A percentile compares a stretch with the other conserved stretches of the same genome.
phyloP scores from a whole-genome alignment of 352 stramenopile species.

The Phytophthora crassamura region DNA sequence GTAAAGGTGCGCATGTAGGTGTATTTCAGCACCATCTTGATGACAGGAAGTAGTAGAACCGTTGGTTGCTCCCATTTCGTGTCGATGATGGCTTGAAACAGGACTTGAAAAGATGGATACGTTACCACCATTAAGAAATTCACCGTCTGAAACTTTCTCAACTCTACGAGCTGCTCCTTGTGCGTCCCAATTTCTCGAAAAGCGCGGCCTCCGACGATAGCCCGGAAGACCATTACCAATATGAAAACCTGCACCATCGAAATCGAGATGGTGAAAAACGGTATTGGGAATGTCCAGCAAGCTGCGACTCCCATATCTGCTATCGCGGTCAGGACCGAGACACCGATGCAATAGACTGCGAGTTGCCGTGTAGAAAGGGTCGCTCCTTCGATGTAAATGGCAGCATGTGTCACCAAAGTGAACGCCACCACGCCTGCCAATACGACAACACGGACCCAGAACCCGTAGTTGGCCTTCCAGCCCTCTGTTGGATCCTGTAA shows the following conservation, averaged over 20 bases:
- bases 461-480: conserved; percentile 1
- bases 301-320: background rate
- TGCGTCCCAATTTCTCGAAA: background rate
- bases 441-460: conserved; percentile 3
- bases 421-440: background rate
- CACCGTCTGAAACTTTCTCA: background rate
- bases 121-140: background rate
- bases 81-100: background rate
- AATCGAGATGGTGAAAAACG: background rate
- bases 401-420: background rate
- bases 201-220: background rate
- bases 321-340: background rate
- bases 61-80: too few relatives aligned
- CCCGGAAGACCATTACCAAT: background rate
- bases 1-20: background rate
- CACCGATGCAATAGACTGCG: background rate
- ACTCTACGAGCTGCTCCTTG: background rate
- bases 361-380: conserved; percentile 1
- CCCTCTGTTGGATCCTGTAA: background rate
- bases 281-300: conserved; percentile 1
- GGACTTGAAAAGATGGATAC: background rate
- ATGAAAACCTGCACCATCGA: background rate
- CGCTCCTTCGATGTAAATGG: background rate
- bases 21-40: background rate
- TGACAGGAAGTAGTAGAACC: background rate